A percentile compares a stretch with the other conserved stretches of the same genome.
These are phyloP conservation scores for Aspergillus floridensis DNA, from an alignment of 2,329 filamentous ascomycete species.

Conservation along the genomic window DNA sequence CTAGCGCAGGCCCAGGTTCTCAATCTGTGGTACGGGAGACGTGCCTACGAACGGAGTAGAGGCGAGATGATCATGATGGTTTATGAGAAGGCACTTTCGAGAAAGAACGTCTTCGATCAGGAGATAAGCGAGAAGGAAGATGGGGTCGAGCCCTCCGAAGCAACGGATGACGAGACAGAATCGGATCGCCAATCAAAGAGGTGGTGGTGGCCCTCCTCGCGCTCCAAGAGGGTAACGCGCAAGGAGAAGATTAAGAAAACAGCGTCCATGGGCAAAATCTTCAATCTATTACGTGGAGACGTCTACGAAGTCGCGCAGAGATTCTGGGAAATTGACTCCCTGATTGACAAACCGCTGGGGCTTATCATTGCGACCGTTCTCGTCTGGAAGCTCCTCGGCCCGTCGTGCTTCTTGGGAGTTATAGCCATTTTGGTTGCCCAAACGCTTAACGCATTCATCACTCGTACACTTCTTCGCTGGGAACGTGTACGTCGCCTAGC, in stretches of 20 bases:
- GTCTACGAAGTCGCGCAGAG: conserved; percentile 45
- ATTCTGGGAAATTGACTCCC: conserved; percentile 81
- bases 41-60: conserved; percentile 77
- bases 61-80: conserved; percentile 85
- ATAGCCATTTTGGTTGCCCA: conserved; percentile 68
- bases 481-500: conserved; percentile 69
- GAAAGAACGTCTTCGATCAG: conserved; percentile 55
- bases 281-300: conserved; percentile 73
- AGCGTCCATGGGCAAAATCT: conserved; percentile 84
- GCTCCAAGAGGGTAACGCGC: conserved; percentile 23
- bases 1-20: conserved; percentile 66
- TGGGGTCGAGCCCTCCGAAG: conserved; percentile 10
- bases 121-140: conserved; percentile 31
- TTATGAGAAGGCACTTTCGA: conserved; percentile 71
- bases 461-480: conserved; percentile 63
- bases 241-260: conserved; percentile 49
- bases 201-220: conserved; percentile 27
- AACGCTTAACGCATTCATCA: conserved; percentile 64
- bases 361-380: conserved; percentile 71
- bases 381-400: conserved; percentile 76
- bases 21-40: conserved; percentile 76
- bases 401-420: conserved; percentile 72
- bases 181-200: conserved; percentile 26
- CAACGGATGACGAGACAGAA: conserved; percentile 16
- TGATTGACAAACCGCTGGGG: conserved; percentile 73